Conservation (phyloP, 2,329 filamentous ascomycete species). For the Fusarium transvaalense region DNA sequence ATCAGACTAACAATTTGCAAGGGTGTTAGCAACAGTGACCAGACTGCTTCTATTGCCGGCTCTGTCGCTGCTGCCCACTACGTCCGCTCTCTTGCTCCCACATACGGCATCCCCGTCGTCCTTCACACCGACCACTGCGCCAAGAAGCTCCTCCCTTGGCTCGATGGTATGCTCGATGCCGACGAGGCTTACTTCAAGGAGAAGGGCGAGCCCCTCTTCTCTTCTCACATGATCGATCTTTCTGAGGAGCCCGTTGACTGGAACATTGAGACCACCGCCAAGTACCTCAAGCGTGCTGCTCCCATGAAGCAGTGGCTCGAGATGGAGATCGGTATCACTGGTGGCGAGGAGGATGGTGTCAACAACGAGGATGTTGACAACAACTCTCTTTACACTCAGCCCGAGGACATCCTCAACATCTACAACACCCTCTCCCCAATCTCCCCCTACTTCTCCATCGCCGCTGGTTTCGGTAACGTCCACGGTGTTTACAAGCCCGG, state of each 20-base stretch:
- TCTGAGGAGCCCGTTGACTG: slow-evolving; percentile 90
- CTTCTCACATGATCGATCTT: slow-evolving; percentile 98
- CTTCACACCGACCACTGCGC: slow-evolving; percentile 99
- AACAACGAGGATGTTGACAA: slow-evolving; percentile 99
- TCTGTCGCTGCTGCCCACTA: slow-evolving; percentile 91
- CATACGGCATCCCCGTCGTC: slow-evolving; percentile 90
- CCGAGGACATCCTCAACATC: slow-evolving; percentile 94
- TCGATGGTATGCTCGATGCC: slow-evolving; percentile 94
- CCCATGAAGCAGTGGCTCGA: slow-evolving; percentile 99
- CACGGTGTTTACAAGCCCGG: slow-evolving; percentile 99
- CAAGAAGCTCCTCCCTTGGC: slow-evolving; percentile 99
- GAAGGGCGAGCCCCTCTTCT: slow-evolving; percentile 93
- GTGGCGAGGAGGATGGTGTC: slow-evolving; percentile 97
- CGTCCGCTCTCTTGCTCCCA: slow-evolving; percentile 87
- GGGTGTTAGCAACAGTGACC: slow-evolving; percentile 84
- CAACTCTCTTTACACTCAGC: slow-evolving; percentile 96
- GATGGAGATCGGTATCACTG: slow-evolving; percentile 91
- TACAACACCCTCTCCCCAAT: slow-evolving; percentile 87
- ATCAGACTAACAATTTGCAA: slow-evolving; percentile 47
- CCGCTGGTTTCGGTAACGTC: slow-evolving; percentile 98
- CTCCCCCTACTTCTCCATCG: slow-evolving; percentile 97
- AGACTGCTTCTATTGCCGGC: slow-evolving; percentile 89
- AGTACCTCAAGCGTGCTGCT: slow-evolving; percentile 92
- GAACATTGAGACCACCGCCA: slow-evolving; percentile 92
- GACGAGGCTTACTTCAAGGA: slow-evolving; percentile 97